A percentile compares a stretch with the other conserved stretches of the same genome.
Conservation (phyloP, 1,284 basidiomycete species). For the Stereum hirsutum region DNA sequence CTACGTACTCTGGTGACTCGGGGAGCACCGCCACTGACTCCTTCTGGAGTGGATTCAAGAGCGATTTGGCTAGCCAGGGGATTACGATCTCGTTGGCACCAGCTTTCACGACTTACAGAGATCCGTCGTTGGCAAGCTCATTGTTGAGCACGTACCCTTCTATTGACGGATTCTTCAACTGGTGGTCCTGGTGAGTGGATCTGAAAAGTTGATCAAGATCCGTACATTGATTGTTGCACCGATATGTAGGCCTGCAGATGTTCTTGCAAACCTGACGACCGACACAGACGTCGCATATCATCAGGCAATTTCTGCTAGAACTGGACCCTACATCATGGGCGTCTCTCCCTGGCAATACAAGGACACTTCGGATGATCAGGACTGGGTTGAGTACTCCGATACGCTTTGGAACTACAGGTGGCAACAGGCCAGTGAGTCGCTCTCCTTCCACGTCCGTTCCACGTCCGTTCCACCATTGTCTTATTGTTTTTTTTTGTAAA, state of each 20-base stretch:
- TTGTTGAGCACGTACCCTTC: neutral
- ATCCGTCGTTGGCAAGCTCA: neutral
- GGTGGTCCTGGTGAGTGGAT: neutral
- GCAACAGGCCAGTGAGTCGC: neutral
- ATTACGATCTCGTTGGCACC: neutral
- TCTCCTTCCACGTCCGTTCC: no score
- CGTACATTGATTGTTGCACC: no score
- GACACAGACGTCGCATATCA: neutral
- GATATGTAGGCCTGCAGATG: neutral
- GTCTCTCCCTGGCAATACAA: neutral
- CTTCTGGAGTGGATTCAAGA: neutral
- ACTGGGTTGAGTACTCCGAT: neutral
- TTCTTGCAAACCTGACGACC: neutral
- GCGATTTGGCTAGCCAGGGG: neutral
- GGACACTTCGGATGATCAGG: neutral
- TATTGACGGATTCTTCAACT: neutral
- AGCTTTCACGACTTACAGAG: neutral
- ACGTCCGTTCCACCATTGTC: no score
- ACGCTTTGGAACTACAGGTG: neutral
- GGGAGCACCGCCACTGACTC: no score
- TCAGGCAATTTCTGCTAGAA: neutral
- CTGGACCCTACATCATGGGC: neutral
- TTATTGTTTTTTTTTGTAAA: no score
- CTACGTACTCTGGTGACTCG: neutral
- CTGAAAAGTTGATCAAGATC: no score